Conservation (phyloP, 2,329 filamentous ascomycete genomes). For the Eutypella sp. region DNA sequence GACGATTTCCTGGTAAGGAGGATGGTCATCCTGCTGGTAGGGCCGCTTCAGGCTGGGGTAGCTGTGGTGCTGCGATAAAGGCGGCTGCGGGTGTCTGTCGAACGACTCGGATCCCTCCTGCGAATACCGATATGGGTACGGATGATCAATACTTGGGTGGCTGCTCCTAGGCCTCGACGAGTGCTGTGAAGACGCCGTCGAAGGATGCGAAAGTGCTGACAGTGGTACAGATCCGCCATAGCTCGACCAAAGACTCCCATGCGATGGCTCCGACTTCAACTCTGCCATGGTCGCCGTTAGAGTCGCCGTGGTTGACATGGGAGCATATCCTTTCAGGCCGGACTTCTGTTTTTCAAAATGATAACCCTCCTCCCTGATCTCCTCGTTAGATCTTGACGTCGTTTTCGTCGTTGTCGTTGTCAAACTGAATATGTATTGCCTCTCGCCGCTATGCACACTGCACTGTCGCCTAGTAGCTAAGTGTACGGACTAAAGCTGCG, state of each 20-base stretch:
- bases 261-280: slow-evolving; percentile 54
- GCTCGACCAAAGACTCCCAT: slow-evolving; percentile 54
- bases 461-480: neutral
- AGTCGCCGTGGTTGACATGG: slow-evolving; percentile 57
- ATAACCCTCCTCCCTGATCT: neutral
- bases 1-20: slow-evolving; percentile 55
- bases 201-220: slow-evolving; percentile 40
- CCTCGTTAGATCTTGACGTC: too few species aligned
- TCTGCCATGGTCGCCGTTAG: slow-evolving; percentile 61
- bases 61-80: slow-evolving; percentile 45
- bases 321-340: slow-evolving; percentile 41
- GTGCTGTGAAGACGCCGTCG: slow-evolving; percentile 40
- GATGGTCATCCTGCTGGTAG: slow-evolving; percentile 51
- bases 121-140: slow-evolving; percentile 51
- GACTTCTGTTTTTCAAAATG: slow-evolving; percentile 3
- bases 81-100: slow-evolving; percentile 46
- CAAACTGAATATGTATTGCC: too few species aligned
- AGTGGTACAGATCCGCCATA: slow-evolving; percentile 51
- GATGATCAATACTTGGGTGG: slow-evolving; percentile 45
- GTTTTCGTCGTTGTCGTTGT: too few species aligned
- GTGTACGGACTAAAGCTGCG: neutral
- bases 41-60: slow-evolving; percentile 53
- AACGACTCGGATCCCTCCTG: slow-evolving; percentile 52
- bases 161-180: slow-evolving; percentile 46
- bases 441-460: neutral